phyloP scores from a whole-genome alignment of 163 green algal species.

The Scenedesmus sp. region DNA sequence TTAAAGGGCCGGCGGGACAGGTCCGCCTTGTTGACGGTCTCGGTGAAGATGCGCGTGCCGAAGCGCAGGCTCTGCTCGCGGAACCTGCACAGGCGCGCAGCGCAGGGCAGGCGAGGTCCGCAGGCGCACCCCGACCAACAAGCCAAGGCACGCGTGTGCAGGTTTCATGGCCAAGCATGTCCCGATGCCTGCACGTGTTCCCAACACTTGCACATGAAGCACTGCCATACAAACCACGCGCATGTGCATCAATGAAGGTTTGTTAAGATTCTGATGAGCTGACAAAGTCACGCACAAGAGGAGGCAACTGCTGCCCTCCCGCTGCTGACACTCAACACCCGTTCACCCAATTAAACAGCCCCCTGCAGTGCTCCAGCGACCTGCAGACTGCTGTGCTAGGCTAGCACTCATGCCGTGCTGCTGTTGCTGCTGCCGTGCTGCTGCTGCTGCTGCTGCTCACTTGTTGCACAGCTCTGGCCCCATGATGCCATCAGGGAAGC shows the following conservation, averaged over 20 bases:
- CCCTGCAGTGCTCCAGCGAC: not conserved
- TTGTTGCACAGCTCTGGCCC: constrained; percentile 86
- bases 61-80: constrained; percentile 86
- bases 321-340: not conserved
- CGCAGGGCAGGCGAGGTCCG: not conserved
- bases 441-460: not conserved
- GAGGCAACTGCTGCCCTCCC: too few species aligned
- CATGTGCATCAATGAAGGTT: too few species aligned
- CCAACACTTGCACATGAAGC: too few species aligned
- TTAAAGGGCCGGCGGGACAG: constrained; percentile 84
- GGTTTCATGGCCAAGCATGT: not conserved
- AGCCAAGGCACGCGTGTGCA: not conserved
- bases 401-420: not conserved
- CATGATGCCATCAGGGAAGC: constrained; percentile 90
- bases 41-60: constrained; percentile 87
- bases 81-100: constrained; percentile 58
- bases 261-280: too few species aligned
- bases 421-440: not conserved
- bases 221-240: too few species aligned
- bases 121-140: not conserved
- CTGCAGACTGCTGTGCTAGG: not conserved
- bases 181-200: not conserved
- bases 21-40: constrained; percentile 88
- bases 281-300: too few species aligned
- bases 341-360: not conserved